A percentile compares a stretch with the other conserved stretches of the same genome.
These are phyloP conservation scores for Amborella trichopoda DNA, from an alignment of 164 flowering plant genomes.

Conservation along the genomic window DNA sequence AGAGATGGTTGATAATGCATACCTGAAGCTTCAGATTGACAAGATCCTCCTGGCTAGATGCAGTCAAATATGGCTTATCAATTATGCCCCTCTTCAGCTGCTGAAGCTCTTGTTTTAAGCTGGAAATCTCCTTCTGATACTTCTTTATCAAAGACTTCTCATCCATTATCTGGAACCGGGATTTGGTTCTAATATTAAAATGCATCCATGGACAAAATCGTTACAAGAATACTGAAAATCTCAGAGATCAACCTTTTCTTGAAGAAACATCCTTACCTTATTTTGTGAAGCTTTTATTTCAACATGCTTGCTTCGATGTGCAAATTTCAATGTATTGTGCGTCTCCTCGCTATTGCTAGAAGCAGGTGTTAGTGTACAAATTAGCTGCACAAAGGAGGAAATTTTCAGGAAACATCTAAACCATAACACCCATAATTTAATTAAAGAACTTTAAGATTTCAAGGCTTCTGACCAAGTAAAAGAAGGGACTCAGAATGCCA, in stretches of 20 bases:
- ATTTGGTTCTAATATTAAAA: not conserved
- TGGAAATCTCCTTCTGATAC: slow-evolving; percentile 71
- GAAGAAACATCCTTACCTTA: slow-evolving; percentile 59
- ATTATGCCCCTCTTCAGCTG: slow-evolving; percentile 53
- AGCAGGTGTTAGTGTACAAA: slow-evolving; percentile 87
- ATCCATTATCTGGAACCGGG: slow-evolving; percentile 49
- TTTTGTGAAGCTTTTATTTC: slow-evolving; percentile 78
- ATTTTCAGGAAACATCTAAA: too few species aligned
- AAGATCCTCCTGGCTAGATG: slow-evolving; percentile 56
- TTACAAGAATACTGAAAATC: not conserved
- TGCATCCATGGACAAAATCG: slow-evolving; percentile 2
- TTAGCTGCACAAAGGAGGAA: slow-evolving; percentile 36
- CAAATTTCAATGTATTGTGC: slow-evolving; percentile 76
- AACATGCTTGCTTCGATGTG: slow-evolving; percentile 63
- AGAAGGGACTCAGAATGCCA: not conserved
- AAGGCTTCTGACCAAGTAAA: too few species aligned
- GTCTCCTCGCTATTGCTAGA: slow-evolving; percentile 77
- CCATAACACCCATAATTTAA: too few species aligned
- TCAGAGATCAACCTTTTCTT: too few species aligned
- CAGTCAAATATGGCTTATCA: slow-evolving; percentile 32
- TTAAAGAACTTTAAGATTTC: too few species aligned
- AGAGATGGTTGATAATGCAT: slow-evolving; percentile 3
- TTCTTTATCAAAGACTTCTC: slow-evolving; percentile 86
- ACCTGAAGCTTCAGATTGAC: slow-evolving; percentile 80
- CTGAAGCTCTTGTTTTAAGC: slow-evolving; percentile 60